A percentile compares a stretch with the other conserved stretches of the same genome.
Conservation (phyloP, 306 rosid genomes). For the Echinosophora koreensis region DNA sequence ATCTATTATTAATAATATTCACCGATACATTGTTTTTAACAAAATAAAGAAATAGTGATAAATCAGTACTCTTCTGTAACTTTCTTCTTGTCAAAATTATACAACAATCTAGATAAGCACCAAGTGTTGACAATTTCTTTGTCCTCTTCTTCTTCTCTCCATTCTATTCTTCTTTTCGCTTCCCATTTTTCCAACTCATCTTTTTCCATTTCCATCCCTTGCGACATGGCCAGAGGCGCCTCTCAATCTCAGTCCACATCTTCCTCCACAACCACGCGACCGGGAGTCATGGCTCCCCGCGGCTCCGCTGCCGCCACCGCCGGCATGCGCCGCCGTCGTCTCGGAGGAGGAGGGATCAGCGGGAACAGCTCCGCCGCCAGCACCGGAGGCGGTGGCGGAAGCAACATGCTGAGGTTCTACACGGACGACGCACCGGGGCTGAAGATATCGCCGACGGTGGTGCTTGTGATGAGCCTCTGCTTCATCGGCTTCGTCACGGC, state of each 20-base stretch:
- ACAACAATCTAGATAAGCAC: not conserved
- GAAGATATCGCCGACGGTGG: slow-evolving; percentile 89
- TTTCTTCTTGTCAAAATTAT: too few relatives aligned
- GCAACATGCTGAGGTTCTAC: slow-evolving; percentile 93
- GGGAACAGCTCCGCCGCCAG: slow-evolving; percentile 42
- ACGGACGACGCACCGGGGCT: slow-evolving; percentile 91
- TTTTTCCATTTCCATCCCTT: not conserved
- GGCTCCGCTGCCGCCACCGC: slow-evolving; percentile 95
- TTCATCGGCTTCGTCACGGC: slow-evolving; percentile 94
- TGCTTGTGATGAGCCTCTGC: slow-evolving; percentile 89
- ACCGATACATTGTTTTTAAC: too few relatives aligned
- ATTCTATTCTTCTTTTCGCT: not conserved
- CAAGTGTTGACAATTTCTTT: not conserved
- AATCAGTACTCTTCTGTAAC: too few relatives aligned
- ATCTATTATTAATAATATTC: too few relatives aligned
- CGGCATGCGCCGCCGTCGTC: slow-evolving; percentile 92
- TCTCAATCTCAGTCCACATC: slow-evolving; percentile 84
- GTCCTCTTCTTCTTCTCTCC: not conserved
- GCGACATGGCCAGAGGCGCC: slow-evolving; percentile 78
- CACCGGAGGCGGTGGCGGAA: slow-evolving; percentile 45
- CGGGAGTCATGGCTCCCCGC: slow-evolving; percentile 81
- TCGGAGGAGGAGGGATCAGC: slow-evolving; percentile 53
- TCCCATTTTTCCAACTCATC: not conserved
- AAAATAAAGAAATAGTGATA: too few relatives aligned
- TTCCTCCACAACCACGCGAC: slow-evolving; percentile 65